These are phyloP conservation scores for Fonsecaea erecta DNA, from an alignment of 2,329 filamentous ascomycete genomes.

Conservation along the genomic window DNA sequence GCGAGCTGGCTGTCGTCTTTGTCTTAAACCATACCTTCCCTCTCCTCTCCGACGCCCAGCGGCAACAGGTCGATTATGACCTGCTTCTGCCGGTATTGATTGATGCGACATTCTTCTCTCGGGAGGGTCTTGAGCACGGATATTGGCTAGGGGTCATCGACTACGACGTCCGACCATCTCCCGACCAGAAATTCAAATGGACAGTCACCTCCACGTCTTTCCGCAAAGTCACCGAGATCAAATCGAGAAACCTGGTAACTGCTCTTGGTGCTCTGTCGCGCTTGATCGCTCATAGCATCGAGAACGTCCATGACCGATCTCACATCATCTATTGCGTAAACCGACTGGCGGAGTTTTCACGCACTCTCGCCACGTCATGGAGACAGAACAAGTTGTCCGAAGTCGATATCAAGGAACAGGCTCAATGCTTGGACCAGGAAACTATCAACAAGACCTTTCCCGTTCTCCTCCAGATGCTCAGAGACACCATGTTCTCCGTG, in stretches of 20 bases:
- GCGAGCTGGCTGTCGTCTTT: slow-evolving; percentile 63
- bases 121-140: slow-evolving; percentile 74
- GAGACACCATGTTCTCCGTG: slow-evolving; percentile 74
- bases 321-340: slow-evolving; percentile 56
- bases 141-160: slow-evolving; percentile 75
- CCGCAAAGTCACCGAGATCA: slow-evolving; percentile 59
- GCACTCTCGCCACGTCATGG: slow-evolving; percentile 73
- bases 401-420: slow-evolving; percentile 71
- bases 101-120: slow-evolving; percentile 69
- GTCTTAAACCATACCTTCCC: slow-evolving; percentile 79
- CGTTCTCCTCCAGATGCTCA: slow-evolving; percentile 74
- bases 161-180: slow-evolving; percentile 64
- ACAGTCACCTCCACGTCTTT: slow-evolving; percentile 62
- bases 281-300: slow-evolving; percentile 65
- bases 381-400: slow-evolving; percentile 72
- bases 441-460: slow-evolving; percentile 70
- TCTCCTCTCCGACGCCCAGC: slow-evolving; percentile 66
- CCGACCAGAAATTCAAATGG: slow-evolving; percentile 68
- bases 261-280: slow-evolving; percentile 67
- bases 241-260: slow-evolving; percentile 62
- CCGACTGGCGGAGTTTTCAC: slow-evolving; percentile 69
- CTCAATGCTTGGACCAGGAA: slow-evolving; percentile 65
- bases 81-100: slow-evolving; percentile 71
- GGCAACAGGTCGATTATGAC: slow-evolving; percentile 67
- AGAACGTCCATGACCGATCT: slow-evolving; percentile 57